phyloP scores from a whole-genome alignment of 2,329 filamentous ascomycete species.

The Periconia sp. region DNA sequence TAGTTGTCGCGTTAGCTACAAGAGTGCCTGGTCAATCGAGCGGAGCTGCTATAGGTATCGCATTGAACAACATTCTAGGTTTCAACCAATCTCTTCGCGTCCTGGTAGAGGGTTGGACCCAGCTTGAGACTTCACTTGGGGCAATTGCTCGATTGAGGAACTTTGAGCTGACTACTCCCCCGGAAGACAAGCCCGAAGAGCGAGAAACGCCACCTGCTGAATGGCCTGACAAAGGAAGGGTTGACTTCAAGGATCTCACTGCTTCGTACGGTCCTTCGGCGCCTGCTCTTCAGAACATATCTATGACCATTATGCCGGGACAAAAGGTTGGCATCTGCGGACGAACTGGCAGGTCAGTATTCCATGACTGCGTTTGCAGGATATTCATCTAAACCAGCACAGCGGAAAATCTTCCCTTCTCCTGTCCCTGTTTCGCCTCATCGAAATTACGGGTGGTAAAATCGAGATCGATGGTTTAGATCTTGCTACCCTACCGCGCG shows the following conservation, averaged over 20 bases:
- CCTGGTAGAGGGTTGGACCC: slow-evolving; percentile 53
- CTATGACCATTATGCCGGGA: slow-evolving; percentile 1
- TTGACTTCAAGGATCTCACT: neutral
- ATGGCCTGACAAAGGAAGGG: slow-evolving; percentile 2
- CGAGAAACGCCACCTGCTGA: slow-evolving; percentile 22
- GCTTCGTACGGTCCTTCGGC: slow-evolving; percentile 1
- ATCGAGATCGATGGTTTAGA: slow-evolving; percentile 52
- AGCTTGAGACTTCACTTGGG: slow-evolving; percentile 57
- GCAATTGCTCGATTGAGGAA: slow-evolving; percentile 55
- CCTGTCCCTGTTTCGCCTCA: slow-evolving; percentile 12
- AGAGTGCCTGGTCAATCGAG: slow-evolving; percentile 36
- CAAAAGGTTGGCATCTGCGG: slow-evolving; percentile 51
- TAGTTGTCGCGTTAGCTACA: slow-evolving; percentile 32
- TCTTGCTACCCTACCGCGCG: slow-evolving; percentile 42
- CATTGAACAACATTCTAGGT: slow-evolving; percentile 51
- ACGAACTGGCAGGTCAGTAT: slow-evolving; percentile 36
- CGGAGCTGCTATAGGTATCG: slow-evolving; percentile 52
- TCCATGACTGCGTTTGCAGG: slow-evolving; percentile 1
- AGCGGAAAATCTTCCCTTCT: slow-evolving; percentile 41
- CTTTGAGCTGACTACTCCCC: slow-evolving; percentile 46
- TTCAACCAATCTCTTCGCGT: slow-evolving; percentile 52
- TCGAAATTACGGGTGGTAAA: slow-evolving; percentile 26
- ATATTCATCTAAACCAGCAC: slow-evolving; percentile 20
- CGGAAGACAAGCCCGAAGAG: slow-evolving; percentile 31
- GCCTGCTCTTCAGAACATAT: slow-evolving; percentile 2